Base-by-base conservation (phyloP, 331 rosid genomes). In the Malus hybrid region DNA sequence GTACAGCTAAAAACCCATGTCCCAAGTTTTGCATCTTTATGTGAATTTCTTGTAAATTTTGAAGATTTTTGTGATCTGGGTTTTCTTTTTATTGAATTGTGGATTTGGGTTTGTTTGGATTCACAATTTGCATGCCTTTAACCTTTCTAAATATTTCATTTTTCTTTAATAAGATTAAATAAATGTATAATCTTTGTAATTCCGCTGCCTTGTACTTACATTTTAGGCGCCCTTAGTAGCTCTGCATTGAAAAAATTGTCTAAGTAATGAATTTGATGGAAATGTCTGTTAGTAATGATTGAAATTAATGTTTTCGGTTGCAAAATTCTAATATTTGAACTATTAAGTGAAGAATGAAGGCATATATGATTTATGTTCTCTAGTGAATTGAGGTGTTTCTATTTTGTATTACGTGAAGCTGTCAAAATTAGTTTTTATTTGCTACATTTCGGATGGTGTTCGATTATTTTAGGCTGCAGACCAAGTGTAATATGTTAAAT, bases 1-100 rank as follows among this genome's bases (percentile, higher is more conserved):
- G 97, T 92, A 75, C 3, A 2, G 2, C 10, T 63, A 16, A 36
- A 5, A 14, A 28, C 53, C 72, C 72, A 22, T 65, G 75, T 16
- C 71, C 15, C 56, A 63, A 66, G 76, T 48, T n/a, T 56, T 5
- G 60, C 32, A 68, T 7, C 77, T 56, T 11, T 53, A 2, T 48
- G 20, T 20, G 50, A 56, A 16, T 73, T 80, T 73, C 0, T 70
- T 8, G 32, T 62, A 19, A 65, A 74, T 46, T 65, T 71, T 6
- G 15, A 6, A 55, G 13, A 55, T 10, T 63, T 26, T 1, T 14
- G 22, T 26, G 53, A n/a, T 67, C 16, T 76, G 77, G 79, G 63
- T 39, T 33, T 67, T 39, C 53, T n/a, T 9, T 26, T 14, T 63
- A 10, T 42, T 3, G 29, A 34, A 20, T 42, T 42, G 14, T 69